Evolutionary conservation across 306 rosid species (phyloP).

Genomic region (Castanea sativa): DNA sequence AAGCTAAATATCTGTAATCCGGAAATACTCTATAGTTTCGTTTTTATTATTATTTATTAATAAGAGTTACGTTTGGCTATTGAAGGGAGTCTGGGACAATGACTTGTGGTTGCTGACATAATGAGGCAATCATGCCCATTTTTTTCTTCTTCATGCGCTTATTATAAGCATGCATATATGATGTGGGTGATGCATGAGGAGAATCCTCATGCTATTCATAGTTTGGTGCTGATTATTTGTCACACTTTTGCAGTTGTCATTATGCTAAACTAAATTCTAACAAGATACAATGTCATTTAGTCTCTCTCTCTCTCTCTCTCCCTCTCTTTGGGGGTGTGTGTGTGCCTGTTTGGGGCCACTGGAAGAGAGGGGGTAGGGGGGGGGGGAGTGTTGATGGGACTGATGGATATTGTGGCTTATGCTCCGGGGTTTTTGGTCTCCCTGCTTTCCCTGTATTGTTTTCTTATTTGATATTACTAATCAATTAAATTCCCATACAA

Average conservation of each 20-base stretch:
- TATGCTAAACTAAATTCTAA: background rate
- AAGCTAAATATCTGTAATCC: background rate
- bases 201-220: background rate
- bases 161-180: background rate
- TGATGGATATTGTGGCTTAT: background rate
- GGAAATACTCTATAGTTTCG: background rate
- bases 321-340: too few relatives aligned
- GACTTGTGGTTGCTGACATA: too few relatives aligned
- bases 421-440: background rate
- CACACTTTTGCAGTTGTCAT: background rate
- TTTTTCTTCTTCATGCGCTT: too few relatives aligned
- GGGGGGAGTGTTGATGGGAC: background rate
- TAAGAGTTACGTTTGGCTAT: background rate
- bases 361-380: background rate
- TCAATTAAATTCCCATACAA: background rate
- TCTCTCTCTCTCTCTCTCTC: too few relatives aligned
- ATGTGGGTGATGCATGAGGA: background rate
- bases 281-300: too few relatives aligned
- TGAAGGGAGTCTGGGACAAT: background rate
- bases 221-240: background rate
- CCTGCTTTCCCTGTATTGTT: background rate
- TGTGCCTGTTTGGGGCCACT: too few relatives aligned
- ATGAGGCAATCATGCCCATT: too few relatives aligned
- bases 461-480: background rate
- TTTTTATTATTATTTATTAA: too few relatives aligned